Evolutionary conservation across 1,284 basidiomycete species (phyloP).

Genomic region (Irpex sp.): DNA sequence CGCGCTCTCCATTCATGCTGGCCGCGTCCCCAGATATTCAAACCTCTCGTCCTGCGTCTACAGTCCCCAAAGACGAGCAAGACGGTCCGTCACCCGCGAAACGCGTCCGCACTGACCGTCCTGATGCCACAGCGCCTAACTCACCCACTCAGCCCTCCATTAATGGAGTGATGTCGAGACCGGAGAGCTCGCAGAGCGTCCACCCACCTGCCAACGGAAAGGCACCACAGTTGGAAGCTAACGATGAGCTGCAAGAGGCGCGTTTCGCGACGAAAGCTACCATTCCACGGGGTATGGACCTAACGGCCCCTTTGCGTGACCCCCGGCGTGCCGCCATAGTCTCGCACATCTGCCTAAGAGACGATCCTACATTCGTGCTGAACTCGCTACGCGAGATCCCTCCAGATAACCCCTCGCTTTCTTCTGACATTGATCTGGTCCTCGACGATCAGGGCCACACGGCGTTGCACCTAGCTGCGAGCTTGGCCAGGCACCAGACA

Average conservation of each 20-base stretch:
- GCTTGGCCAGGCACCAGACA: slow-evolving; percentile 70
- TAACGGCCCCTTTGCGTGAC: slow-evolving; percentile 56
- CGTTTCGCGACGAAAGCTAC: slow-evolving; percentile 71
- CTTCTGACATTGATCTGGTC: slow-evolving; percentile 69
- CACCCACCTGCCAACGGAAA: slow-evolving; percentile 21
- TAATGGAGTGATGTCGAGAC: slow-evolving; percentile 8
- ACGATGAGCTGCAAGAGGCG: slow-evolving; percentile 33
- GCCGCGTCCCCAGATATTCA: slow-evolving; percentile 42
- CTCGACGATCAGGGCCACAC: slow-evolving; percentile 96
- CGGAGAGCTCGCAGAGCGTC: slow-evolving; percentile 5
- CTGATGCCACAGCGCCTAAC: slow-evolving; percentile 14
- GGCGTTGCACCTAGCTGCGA: slow-evolving; percentile 90
- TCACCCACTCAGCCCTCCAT: slow-evolving; percentile 8
- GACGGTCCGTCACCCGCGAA: slow-evolving; percentile 63
- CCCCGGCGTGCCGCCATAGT: slow-evolving; percentile 57
- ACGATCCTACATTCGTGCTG: slow-evolving; percentile 60
- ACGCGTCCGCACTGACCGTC: slow-evolving; percentile 50
- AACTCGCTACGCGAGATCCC: slow-evolving; percentile 63
- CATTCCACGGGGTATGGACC: slow-evolving; percentile 53
- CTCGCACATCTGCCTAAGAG: slow-evolving; percentile 60
- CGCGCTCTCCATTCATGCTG: slow-evolving; percentile 15
- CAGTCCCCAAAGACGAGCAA: slow-evolving; percentile 33
- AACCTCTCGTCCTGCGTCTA: slow-evolving; percentile 46
- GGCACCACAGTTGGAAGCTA: slow-evolving; percentile 12
- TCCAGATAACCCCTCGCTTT: slow-evolving; percentile 37